Percentiles rank a stretch among this genome's conserved stretches.
phyloP scores from a whole-genome alignment of 2,329 filamentous ascomycete species.

The Pseudocercospora fijiensis region DNA sequence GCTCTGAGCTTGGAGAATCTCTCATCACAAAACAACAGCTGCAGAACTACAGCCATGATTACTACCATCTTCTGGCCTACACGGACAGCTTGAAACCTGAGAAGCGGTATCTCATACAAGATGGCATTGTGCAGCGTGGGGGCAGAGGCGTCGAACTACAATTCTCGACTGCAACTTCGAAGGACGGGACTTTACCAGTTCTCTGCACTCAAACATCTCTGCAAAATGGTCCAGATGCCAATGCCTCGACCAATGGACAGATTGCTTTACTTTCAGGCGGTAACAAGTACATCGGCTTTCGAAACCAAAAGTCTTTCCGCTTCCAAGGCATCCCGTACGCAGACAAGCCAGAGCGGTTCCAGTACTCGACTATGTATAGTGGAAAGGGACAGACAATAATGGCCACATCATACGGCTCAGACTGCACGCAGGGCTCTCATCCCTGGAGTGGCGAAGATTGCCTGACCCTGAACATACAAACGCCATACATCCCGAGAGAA shows the following conservation, averaged over 20 bases:
- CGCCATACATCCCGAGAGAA: constrained; percentile 45
- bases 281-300: constrained; percentile 52
- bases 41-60: constrained; percentile 47
- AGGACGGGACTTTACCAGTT: constrained; percentile 42
- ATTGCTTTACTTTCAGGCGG: constrained; percentile 44
- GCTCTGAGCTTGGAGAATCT: constrained; percentile 49
- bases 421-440: constrained; percentile 44
- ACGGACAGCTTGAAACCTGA: constrained; percentile 40
- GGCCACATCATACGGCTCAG: constrained; percentile 48
- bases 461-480: constrained; percentile 52
- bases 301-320: constrained; percentile 55
- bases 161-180: background rate
- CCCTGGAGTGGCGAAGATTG: constrained; percentile 46
- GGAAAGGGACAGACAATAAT: constrained; percentile 47
- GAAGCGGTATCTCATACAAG: constrained; percentile 46
- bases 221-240: constrained; percentile 37
- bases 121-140: constrained; percentile 42
- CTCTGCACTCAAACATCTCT: constrained; percentile 53
- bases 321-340: constrained; percentile 52
- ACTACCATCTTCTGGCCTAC: constrained; percentile 49
- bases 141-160: constrained; percentile 13
- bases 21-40: constrained; percentile 47
- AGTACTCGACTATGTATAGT: constrained; percentile 50
- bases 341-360: constrained; percentile 44
- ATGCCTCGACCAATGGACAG: constrained; percentile 41